Evolutionary conservation across 805 yeast species (phyloP), one percentile per base, ranked within the genome.

Genomic region (Sugiyamaella qingdaonensis): DNA sequence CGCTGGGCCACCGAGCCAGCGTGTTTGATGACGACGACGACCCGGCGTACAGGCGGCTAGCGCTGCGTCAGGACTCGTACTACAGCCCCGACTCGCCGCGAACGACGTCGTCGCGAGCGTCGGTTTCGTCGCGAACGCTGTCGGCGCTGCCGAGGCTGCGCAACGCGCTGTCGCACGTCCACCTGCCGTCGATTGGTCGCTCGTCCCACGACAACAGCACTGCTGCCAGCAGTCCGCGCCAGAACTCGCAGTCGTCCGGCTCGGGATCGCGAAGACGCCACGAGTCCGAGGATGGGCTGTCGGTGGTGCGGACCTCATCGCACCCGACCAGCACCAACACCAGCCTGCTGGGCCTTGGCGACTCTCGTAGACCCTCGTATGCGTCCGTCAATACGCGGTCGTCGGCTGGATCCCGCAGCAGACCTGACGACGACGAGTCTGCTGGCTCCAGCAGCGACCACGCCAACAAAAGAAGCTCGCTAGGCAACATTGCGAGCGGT

Each of bases 131-230:
- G 33, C 29, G 52, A 10, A 35, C 52, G 13, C 32, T 44, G 10
- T 51, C 57, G 32, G 54, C 54, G 11, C 41, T 54, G 13, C 61
- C 57, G n/a, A 32, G 57, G 19, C 46, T 58, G n/a, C 37, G 54
- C 11, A 48, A 56, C 16, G 61, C 60, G 1, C 35, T 58, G 32
- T 58, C 61, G 24, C 54, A 53, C 39, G 60, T 52, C 18, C 60
- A 58, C 24, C 42, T 58, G 18, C 54, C 59, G 18, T 18, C 52
- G 10, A 14, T 31, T 2, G 44, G 54, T 16, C 48, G 54, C 2
- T 36, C 51, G 11, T 39, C 46, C 14, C 11, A 21, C 34, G 51
- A 48, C 21, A 46, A 29, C 27, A 34, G 18, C 19, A 42, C 41
- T 10, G 10, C 43, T 13, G 27, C 36, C n/a, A 13, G 32, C 1